Base-by-base conservation (phyloP, 1,139 yeast species). In the Zygosaccharomyces pseudobailii region DNA sequence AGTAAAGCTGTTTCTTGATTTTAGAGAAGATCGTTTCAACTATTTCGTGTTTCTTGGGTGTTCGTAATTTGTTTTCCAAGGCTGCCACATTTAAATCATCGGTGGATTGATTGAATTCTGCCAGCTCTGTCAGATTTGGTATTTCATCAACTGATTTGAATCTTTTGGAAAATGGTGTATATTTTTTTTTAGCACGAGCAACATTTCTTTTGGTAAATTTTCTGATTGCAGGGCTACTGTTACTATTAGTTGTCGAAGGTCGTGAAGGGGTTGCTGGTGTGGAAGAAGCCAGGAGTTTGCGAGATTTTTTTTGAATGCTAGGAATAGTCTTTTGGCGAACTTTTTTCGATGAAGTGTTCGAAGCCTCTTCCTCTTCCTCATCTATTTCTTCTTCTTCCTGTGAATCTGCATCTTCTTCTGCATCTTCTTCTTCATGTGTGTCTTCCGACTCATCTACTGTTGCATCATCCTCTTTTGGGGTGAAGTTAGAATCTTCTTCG, bases 11-110 rank as follows among this genome's bases (percentile, higher is more conserved):
- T 45, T 59, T 62, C 36, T 65, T 65, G 5, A 65, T 61, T 46
- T 62, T 65, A 2, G 67, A 63, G 46, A 63, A 65, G 31, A 65
- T 62, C 2, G 68, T 65, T 40, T 65, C 68, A 2, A 60, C 63
- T 10, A 58, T 54, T 22, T 57, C 55, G 37, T 61, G 59, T 31
- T 57, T 52, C 20, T 56, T 49, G 6, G 59, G 61, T 3, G 65
- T 58, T 24, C 58, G 55, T 8, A 65, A 47, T 42, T 56, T 58
- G 23, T 56, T 57, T 41, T 64, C 67, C 23, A 63, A 46, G 5
- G 56, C 56, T 3, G 62, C 55, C 19, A 58, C 52, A 27, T 59
- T 57, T 35, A 55, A 24, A 43, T 58, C 58, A n/a, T 52, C 48
- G n/a, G 54, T 50, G 6, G 53, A 50, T 40, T 56, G 56, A 39